A percentile compares a stretch with the other conserved stretches of the same genome.
Evolutionary conservation across 2,329 filamentous ascomycete genomes (phyloP).

Genomic region (Catunica adiposa): DNA sequence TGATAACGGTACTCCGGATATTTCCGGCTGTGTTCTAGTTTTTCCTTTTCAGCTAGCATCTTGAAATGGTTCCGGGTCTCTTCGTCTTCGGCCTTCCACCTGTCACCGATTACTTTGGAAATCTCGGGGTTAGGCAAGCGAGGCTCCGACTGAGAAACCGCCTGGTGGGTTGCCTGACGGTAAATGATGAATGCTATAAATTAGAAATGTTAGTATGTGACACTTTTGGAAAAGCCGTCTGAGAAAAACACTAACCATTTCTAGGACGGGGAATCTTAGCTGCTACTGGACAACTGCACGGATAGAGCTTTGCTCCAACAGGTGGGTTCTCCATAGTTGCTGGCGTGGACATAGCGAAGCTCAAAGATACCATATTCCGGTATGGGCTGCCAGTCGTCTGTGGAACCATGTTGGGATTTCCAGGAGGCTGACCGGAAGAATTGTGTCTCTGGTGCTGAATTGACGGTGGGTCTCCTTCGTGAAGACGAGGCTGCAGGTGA

Average conservation of each 20-base stretch:
- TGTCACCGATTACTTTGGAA: constrained; percentile 87
- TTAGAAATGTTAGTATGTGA: neutral
- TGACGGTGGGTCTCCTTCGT: no score
- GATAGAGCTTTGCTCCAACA: constrained; percentile 22
- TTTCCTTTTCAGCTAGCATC: constrained; percentile 79
- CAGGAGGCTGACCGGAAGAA: neutral
- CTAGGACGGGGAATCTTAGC: constrained; percentile 42
- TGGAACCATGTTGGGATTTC: neutral
- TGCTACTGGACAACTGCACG: constrained; percentile 39
- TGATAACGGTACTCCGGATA: constrained; percentile 94
- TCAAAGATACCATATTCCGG: constrained; percentile 21
- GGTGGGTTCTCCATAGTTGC: constrained; percentile 13
- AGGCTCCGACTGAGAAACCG: constrained; percentile 68
- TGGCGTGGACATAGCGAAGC: constrained; percentile 22
- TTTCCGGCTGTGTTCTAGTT: constrained; percentile 69
- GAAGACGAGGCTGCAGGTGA: no score
- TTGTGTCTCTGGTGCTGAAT: no score
- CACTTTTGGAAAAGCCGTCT: constrained; percentile 8
- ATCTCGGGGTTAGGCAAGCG: constrained; percentile 88
- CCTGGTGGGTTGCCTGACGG: constrained; percentile 77
- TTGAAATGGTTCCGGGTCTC: constrained; percentile 78
- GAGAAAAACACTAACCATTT: constrained; percentile 32
- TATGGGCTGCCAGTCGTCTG: neutral
- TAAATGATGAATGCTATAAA: constrained; percentile 87
- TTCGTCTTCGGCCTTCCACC: constrained; percentile 67